phyloP scores from a whole-genome alignment of 345 rosid genomes.

The Pugionium cornutum region DNA sequence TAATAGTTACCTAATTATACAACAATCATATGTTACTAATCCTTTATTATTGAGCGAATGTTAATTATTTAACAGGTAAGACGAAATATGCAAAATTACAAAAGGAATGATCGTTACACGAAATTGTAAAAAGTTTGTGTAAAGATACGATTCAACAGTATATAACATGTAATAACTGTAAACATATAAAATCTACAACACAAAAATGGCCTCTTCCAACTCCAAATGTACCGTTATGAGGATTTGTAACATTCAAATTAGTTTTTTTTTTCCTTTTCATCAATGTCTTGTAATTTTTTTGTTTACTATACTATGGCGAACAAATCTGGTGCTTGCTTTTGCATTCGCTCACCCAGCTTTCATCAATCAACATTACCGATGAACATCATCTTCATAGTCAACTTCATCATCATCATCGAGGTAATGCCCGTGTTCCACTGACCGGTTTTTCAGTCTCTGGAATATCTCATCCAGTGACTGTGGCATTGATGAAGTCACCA shows the following conservation, averaged over 20 bases:
- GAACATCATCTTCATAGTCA: conserved; percentile 24
- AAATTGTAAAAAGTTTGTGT: too few relatives aligned
- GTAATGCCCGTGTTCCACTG: conserved; percentile 44
- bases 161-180: conserved; percentile 12
- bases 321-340: conserved; percentile 22
- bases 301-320: conserved; percentile 19
- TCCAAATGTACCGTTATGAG: neutral
- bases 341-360: conserved; percentile 15
- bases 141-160: conserved; percentile 3
- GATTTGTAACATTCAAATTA: conserved; percentile 30
- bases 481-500: conserved; percentile 38
- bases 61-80: too few relatives aligned
- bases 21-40: too few relatives aligned
- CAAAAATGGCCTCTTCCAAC: conserved; percentile 14
- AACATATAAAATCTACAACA: conserved; percentile 26
- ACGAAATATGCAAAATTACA: too few relatives aligned
- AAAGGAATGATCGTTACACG: too few relatives aligned
- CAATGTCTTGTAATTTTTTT: conserved; percentile 17
- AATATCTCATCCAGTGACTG: conserved; percentile 87
- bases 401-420: conserved; percentile 50
- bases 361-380: neutral
- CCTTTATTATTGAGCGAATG: too few relatives aligned
- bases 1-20: too few relatives aligned
- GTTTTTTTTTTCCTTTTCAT: conserved; percentile 5
- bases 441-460: conserved; percentile 78